These are phyloP conservation scores for Globisporangium rhizosaccharum DNA, from an alignment of 352 stramenopile genomes.

Conservation along the genomic window DNA sequence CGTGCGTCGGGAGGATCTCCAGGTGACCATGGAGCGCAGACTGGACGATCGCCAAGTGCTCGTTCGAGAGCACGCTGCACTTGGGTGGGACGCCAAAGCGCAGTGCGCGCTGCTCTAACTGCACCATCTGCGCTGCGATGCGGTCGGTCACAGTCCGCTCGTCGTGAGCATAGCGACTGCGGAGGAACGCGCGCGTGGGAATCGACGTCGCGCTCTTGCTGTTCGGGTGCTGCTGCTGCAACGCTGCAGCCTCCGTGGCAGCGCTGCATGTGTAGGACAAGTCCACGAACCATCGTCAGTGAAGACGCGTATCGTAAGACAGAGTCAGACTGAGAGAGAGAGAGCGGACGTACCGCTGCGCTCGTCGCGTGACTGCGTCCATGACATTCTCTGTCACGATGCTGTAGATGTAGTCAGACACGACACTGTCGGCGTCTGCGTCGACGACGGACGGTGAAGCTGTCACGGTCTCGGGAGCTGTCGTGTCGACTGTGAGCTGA, in stretches of 20 bases:
- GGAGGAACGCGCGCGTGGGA: conserved; percentile 34
- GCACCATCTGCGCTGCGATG: conserved; percentile 27
- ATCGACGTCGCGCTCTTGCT: conserved; percentile 32
- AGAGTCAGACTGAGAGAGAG: not conserved
- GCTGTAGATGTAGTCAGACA: conserved; percentile 14
- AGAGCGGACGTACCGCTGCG: conserved; percentile 24
- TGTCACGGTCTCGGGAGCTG: not conserved
- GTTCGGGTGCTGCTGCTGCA: not conserved
- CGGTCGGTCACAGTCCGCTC: conserved; percentile 34
- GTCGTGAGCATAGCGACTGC: conserved; percentile 42
- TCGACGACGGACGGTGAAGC: not conserved
- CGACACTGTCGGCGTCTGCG: not conserved
- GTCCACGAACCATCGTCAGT: not conserved
- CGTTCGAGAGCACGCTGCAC: conserved; percentile 31
- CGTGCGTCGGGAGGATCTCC: conserved; percentile 43
- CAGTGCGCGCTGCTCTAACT: conserved; percentile 34
- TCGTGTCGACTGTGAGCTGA: too few relatives aligned
- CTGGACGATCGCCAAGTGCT: conserved; percentile 45
- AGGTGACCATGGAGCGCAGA: conserved; percentile 54
- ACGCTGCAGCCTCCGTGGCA: not conserved
- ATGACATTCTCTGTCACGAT: conserved; percentile 13
- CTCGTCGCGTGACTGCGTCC: conserved; percentile 18
- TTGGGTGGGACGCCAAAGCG: conserved; percentile 45
- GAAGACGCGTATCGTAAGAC: not conserved
- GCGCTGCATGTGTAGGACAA: not conserved